Conservation (phyloP, 257 asterid genomes). For the Thymus mandschuricus region DNA sequence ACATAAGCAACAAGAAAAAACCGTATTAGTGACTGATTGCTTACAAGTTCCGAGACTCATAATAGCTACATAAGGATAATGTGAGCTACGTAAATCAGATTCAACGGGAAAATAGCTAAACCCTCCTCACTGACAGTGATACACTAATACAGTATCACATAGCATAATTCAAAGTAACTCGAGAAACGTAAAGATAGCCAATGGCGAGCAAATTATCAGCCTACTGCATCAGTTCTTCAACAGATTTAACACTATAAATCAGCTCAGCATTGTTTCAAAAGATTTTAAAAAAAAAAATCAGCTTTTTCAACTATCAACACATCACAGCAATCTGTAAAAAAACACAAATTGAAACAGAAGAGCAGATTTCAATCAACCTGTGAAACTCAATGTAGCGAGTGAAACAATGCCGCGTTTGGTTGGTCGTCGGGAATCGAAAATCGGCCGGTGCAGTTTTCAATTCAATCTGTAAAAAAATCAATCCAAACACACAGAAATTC, state of each 20-base stretch:
- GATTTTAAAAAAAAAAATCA: no score
- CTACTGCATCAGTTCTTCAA: background rate
- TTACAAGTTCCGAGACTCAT: background rate
- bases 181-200: background rate
- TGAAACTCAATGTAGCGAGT: slow-evolving; percentile 93
- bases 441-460: slow-evolving; percentile 94
- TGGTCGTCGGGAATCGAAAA: slow-evolving; percentile 95
- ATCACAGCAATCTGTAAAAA: slow-evolving; percentile 3
- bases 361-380: slow-evolving; percentile 45
- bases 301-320: background rate
- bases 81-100: background rate
- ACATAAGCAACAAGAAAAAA: background rate
- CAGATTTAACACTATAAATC: slow-evolving; percentile 14
- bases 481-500: slow-evolving; percentile 7
- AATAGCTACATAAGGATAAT: background rate
- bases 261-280: background rate
- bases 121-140: background rate
- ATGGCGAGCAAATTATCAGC: background rate
- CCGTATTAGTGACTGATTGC: background rate
- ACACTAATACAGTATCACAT: no score
- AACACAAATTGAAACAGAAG: slow-evolving; percentile 8
- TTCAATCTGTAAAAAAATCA: slow-evolving; percentile 57
- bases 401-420: slow-evolving; percentile 94
- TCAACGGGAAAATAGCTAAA: background rate
- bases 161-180: background rate